A percentile compares a stretch with the other conserved stretches of the same genome.
Conservation (phyloP, 2,329 filamentous ascomycete species). For the Fusarium hainanense region DNA sequence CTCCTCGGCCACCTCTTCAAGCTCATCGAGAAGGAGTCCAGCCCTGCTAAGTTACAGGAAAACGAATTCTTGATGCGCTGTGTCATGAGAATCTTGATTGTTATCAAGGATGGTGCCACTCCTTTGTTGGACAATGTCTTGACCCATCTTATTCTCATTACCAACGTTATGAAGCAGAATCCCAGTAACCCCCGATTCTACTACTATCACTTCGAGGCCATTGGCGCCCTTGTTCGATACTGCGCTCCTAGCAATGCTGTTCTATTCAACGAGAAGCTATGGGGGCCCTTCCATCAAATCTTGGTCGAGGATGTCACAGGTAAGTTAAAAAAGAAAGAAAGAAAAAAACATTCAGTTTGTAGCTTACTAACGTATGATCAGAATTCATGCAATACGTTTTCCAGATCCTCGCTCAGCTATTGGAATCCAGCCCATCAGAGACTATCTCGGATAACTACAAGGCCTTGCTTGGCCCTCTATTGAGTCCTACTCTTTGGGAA, state of each 20-base stretch:
- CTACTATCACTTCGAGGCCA: conserved; percentile 96
- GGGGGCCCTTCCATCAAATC: conserved; percentile 83
- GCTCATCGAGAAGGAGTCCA: conserved; percentile 85
- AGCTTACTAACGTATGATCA: conserved; percentile 52
- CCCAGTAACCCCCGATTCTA: conserved; percentile 98
- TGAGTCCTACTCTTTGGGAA: conserved; percentile 89
- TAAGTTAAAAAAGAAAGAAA: conserved; percentile 50
- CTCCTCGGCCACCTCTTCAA: conserved; percentile 90
- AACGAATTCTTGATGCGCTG: conserved; percentile 99
- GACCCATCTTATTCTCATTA: conserved; percentile 86
- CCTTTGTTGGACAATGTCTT: conserved; percentile 82
- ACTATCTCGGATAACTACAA: conserved; percentile 84
- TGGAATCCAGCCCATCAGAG: conserved; percentile 86
- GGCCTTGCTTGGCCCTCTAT: conserved; percentile 78
- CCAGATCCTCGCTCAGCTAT: conserved; percentile 89
- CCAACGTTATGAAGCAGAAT: conserved; percentile 90
- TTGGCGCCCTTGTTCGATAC: conserved; percentile 85
- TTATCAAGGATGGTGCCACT: conserved; percentile 84
- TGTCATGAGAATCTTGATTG: conserved; percentile 96
- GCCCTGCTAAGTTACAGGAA: conserved; percentile 94
- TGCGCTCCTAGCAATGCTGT: conserved; percentile 73
- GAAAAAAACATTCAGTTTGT: neutral
- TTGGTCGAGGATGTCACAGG: conserved; percentile 84
- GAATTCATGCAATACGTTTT: conserved; percentile 98
- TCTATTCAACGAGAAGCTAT: conserved; percentile 83